Base-by-base conservation (phyloP, 345 rosid species). In the Eucalyptus victrix region DNA sequence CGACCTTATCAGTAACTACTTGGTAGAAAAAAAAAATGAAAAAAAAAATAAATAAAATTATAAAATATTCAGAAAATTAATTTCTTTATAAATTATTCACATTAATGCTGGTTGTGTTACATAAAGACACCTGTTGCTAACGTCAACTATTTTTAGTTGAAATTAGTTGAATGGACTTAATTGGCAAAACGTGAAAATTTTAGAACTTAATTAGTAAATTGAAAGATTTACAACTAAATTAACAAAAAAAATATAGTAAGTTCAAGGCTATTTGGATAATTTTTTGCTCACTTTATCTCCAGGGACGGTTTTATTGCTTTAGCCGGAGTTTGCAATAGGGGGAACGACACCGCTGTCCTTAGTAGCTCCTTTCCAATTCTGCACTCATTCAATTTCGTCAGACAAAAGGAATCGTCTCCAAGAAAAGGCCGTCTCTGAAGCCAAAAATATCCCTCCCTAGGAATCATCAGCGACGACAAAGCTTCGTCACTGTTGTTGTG, bases 41-140 rank as follows among this genome's bases (percentile, higher is more conserved):
- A 5, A 2, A 56, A 56, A 4, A 54, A 56, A 56, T 1, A 8
- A 24, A 56, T 56, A 24, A 23, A 56, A 9, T 4, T 56, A 24
- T 56, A 56, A 9, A 56, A 24, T 56, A 56, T 56, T 56, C 2
- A 56, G 1, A 9, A 54, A 54, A 24, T 24, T 23, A 24, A 24
- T 24, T 56, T 24, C 1, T 56, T 24, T 56, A 24, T 24, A 56
- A 24, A 56, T 56, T 56, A 56, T 56, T 23, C 13, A 56, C 3
- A 26, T 56, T 56, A 56, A 11, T 56, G 6, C 3, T 4, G 0
- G 0, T 2, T 9, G 3, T 56, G 13, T 26, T 24, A 56, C 30
- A 24, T 56, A 24, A 56, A 12, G 21, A 5, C 0, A 3, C 0
- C 1, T 1, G 0, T 24, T 23, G 3, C 1, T 1, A 9, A 56